Base-by-base conservation (phyloP, 352 stramenopile genomes). In the Pythium pyrilobum region DNA sequence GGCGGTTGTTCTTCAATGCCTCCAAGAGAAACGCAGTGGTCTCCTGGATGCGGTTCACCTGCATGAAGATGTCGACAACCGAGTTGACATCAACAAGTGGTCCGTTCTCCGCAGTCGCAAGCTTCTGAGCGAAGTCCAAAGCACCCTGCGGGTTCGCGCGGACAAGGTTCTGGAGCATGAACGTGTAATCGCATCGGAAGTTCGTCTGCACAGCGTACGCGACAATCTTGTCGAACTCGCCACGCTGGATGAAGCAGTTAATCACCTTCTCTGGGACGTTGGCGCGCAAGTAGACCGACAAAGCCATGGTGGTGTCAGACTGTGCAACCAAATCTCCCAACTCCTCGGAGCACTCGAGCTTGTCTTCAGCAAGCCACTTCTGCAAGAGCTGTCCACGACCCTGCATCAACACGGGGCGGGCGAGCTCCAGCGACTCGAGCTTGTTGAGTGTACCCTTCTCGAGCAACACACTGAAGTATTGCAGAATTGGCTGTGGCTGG, bases 321-420 rank as follows among this genome's bases (percentile, higher is more conserved):
- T 92, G 84, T 45, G 86, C 88, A 24, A 99, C 96, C 52, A 99
- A 81, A 67, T 99, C 97, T 69, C 97, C 97, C 18, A 99, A 83
- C 67, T 97, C 90, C 65, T 99, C 97, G 0, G 93, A 98, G 71
- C 93, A 98, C 59, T 98, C 87, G 31, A 99, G 79, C 78, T 99
- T 99, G 77, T 99, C 96, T 67, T 99, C 97, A 20, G 97, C 97
- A 21, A 99, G 81, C 97, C 97, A 99, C 74, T 99, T 99, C 75
- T 99, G 97, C 58, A 99, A 81, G 27, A 99, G 81, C 60, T 98
- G 93, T 8, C 92, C 92, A 50, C 97, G 91, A 52, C 96, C 93
- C 77, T 99, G 97, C 74, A 97, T 89, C 53, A 99, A 74, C 27
- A 99, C 96, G 2, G 96, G 96, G 25, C 96, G 97, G 39, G 96